phyloP scores from a whole-genome alignment of 441 rosid genomes.

The Jatropha multifida region DNA sequence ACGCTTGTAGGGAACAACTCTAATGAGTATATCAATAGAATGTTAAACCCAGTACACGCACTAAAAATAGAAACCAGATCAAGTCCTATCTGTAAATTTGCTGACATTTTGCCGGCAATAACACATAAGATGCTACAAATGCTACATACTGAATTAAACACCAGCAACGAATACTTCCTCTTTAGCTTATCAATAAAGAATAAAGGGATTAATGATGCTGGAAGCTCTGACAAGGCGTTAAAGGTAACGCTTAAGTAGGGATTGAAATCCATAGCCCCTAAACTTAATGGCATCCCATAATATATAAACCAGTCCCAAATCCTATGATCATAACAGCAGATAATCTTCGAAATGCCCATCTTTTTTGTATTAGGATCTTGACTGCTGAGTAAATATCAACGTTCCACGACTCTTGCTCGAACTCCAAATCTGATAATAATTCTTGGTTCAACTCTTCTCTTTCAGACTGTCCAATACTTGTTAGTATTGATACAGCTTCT shows the following conservation, averaged over 20 bases:
- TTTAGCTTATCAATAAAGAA: slow-evolving; percentile 43
- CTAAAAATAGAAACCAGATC: slow-evolving; percentile 59
- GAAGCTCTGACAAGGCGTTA: slow-evolving; percentile 70
- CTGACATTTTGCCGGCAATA: slow-evolving; percentile 22
- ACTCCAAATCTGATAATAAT: slow-evolving; percentile 29
- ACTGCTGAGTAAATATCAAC: slow-evolving; percentile 45
- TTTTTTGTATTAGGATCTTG: slow-evolving; percentile 41
- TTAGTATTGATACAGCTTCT: slow-evolving; percentile 48
- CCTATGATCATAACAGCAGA: slow-evolving; percentile 38
- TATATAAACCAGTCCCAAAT: slow-evolving; percentile 65
- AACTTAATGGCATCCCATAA: slow-evolving; percentile 77
- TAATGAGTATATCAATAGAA: slow-evolving; percentile 48
- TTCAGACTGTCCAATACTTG: slow-evolving; percentile 33
- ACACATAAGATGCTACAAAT: slow-evolving; percentile 45
- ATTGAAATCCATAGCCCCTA: slow-evolving; percentile 52
- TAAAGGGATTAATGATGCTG: slow-evolving; percentile 44
- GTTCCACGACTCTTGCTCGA: slow-evolving; percentile 33
- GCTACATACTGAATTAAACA: slow-evolving; percentile 46
- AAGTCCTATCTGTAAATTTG: slow-evolving; percentile 42
- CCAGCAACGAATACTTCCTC: slow-evolving; percentile 42
- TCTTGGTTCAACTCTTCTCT: slow-evolving; percentile 11
- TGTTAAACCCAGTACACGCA: slow-evolving; percentile 45
- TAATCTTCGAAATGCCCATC: slow-evolving; percentile 59
- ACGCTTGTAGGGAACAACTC: slow-evolving; percentile 84
- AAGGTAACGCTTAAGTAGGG: slow-evolving; percentile 57